Percentiles rank a stretch among this genome's conserved stretches.
Conservation (phyloP, 805 yeast species). For the Pichia gijzeniarum region DNA sequence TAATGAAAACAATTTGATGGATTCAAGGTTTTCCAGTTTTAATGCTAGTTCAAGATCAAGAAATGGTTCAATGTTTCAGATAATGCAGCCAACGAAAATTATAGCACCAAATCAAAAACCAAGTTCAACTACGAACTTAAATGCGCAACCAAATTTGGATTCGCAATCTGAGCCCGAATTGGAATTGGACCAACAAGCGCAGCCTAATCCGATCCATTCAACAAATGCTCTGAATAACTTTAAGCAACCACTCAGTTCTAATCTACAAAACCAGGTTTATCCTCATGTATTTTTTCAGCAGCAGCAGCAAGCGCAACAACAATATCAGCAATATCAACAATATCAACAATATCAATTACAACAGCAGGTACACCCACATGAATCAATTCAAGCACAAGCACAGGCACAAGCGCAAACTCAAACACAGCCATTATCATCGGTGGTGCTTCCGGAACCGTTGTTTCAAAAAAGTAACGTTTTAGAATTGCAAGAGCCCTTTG, state of each 20-base stretch:
- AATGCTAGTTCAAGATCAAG: background rate
- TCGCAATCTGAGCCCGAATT: background rate
- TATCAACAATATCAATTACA: slow-evolving; percentile 8
- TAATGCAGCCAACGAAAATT: no score
- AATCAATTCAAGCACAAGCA: background rate
- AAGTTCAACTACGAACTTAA: no score
- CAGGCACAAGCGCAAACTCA: no score
- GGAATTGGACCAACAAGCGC: background rate
- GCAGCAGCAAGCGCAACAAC: slow-evolving; percentile 8
- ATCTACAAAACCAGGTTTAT: slow-evolving; percentile 5
- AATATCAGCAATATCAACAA: slow-evolving; percentile 12
- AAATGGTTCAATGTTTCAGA: slow-evolving; percentile 10
- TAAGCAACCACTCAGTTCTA: slow-evolving; percentile 6
- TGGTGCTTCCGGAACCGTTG: no score
- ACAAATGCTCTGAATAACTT: background rate
- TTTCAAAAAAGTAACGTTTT: no score
- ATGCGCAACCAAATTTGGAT: background rate
- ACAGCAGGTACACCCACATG: background rate
- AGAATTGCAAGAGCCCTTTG: no score
- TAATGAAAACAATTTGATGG: no score
- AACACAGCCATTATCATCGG: no score
- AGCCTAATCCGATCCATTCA: background rate
- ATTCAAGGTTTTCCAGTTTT: no score
- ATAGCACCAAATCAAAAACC: no score
- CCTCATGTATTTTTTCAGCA: slow-evolving; percentile 4